These are phyloP conservation scores for Botrytis fabae DNA, from an alignment of 2,329 filamentous ascomycete species.

Conservation along the genomic window DNA sequence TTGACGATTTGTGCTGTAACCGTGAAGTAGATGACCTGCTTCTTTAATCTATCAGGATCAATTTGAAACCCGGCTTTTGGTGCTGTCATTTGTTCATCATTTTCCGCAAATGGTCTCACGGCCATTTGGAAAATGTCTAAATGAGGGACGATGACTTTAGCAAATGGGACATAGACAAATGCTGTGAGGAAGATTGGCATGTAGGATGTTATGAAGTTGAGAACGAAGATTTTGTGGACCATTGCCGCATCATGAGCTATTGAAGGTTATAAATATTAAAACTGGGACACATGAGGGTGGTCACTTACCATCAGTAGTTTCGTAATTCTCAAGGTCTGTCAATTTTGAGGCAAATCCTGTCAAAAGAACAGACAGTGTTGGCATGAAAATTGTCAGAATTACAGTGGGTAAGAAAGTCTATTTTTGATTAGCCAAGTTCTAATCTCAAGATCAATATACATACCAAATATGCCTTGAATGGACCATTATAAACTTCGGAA, in stretches of 20 bases:
- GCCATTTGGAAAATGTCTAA: slow-evolving; percentile 78
- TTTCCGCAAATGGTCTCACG: slow-evolving; percentile 72
- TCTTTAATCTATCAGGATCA: slow-evolving; percentile 78
- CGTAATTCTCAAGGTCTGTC: slow-evolving; percentile 88
- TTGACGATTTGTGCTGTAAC: slow-evolving; percentile 92
- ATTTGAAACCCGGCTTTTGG: slow-evolving; percentile 69
- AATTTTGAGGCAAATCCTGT: slow-evolving; percentile 74
- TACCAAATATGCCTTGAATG: slow-evolving; percentile 81
- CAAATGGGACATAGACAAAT: slow-evolving; percentile 94
- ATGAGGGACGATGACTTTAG: slow-evolving; percentile 77
- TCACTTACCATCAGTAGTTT: slow-evolving; percentile 67
- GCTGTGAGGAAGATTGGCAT: slow-evolving; percentile 88
- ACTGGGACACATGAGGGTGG: not conserved
- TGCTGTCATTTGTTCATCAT: slow-evolving; percentile 66
- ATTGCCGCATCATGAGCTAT: slow-evolving; percentile 76
- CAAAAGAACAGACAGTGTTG: slow-evolving; percentile 73
- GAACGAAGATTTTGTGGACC: slow-evolving; percentile 89
- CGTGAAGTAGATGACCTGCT: slow-evolving; percentile 94
- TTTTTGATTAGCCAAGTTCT: slow-evolving; percentile 23
- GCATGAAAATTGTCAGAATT: slow-evolving; percentile 78
- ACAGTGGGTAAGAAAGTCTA: slow-evolving; percentile 86
- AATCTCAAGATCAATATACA: slow-evolving; percentile 39
- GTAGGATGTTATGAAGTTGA: slow-evolving; percentile 97
- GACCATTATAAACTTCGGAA: slow-evolving; percentile 87
- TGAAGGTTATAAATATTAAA: slow-evolving; percentile 29